A percentile compares a stretch with the other conserved stretches of the same genome.
Evolutionary conservation across 306 rosid genomes (phyloP).

Genomic region (Lotus japonicus): DNA sequence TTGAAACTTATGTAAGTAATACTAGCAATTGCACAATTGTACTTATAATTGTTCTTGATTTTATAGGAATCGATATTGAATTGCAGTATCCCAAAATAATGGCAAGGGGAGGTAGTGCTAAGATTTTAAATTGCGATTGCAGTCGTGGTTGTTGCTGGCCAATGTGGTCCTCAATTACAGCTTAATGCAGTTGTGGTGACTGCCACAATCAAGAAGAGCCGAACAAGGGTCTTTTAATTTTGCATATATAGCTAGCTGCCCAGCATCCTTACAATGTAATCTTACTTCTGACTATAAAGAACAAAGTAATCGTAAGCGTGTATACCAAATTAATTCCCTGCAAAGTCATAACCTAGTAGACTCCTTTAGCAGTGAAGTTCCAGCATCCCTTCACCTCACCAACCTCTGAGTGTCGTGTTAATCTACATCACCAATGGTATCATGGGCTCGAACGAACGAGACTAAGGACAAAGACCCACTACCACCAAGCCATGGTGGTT

Average conservation of each 20-base stretch:
- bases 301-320: constrained; percentile 27
- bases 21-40: no score
- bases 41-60: no score
- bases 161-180: no score
- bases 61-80: not conserved
- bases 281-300: constrained; percentile 26
- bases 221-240: not conserved
- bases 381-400: constrained; percentile 6
- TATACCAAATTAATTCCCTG: constrained; percentile 27
- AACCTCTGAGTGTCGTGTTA: not conserved
- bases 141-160: no score
- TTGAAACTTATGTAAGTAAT: no score
- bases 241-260: not conserved
- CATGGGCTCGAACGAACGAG: constrained; percentile 19
- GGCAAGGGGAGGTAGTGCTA: no score
- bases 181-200: no score
- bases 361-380: constrained; percentile 10
- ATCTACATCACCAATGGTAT: constrained; percentile 23
- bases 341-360: constrained; percentile 8
- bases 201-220: not conserved
- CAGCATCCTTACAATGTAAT: constrained; percentile 18
- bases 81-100: not conserved
- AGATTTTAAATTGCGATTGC: no score
- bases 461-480: constrained; percentile 18
- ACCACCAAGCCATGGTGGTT: constrained; percentile 6